Evolutionary conservation across 2,329 filamentous ascomycete genomes (phyloP).

Genomic region (Penicillium sp.): DNA sequence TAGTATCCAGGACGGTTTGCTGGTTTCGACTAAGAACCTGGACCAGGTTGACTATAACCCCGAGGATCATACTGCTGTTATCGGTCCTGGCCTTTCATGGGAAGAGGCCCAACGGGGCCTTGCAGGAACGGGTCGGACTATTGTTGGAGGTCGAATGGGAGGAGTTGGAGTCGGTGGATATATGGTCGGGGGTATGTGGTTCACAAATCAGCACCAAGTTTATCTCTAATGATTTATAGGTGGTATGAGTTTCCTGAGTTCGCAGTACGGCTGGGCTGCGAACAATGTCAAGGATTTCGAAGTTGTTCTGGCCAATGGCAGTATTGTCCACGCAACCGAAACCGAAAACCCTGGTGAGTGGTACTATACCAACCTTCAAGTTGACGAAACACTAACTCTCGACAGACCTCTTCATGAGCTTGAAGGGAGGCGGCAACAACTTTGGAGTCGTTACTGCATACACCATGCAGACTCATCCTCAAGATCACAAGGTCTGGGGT

Average conservation of each 20-base stretch:
- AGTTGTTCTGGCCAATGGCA: slow-evolving; percentile 48
- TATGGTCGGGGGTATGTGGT: slow-evolving; percentile 42
- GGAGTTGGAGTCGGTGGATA: slow-evolving; percentile 50
- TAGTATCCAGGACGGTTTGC: slow-evolving; percentile 44
- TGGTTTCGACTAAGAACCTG: slow-evolving; percentile 48
- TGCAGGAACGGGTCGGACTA: slow-evolving; percentile 30
- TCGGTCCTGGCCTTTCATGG: slow-evolving; percentile 39
- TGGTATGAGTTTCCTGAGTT: slow-evolving; percentile 50
- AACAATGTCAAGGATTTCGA: slow-evolving; percentile 49
- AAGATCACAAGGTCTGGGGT: slow-evolving; percentile 44
- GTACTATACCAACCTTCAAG: no score
- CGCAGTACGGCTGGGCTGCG: slow-evolving; percentile 50
- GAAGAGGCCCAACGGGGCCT: slow-evolving; percentile 34
- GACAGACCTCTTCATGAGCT: slow-evolving; percentile 40
- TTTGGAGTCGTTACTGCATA: slow-evolving; percentile 46
- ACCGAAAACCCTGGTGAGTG: slow-evolving; percentile 32
- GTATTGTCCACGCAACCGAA: slow-evolving; percentile 42
- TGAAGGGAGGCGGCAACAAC: slow-evolving; percentile 46
- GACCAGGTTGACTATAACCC: slow-evolving; percentile 36
- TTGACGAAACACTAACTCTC: not conserved
- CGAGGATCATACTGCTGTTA: slow-evolving; percentile 39
- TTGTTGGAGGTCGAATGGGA: slow-evolving; percentile 48
- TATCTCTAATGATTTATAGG: slow-evolving; percentile 20
- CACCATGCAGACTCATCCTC: slow-evolving; percentile 33
- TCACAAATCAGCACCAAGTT: not conserved